phyloP scores from a whole-genome alignment of 1,139 yeast genomes.

The Yamadazyma dendronema region DNA sequence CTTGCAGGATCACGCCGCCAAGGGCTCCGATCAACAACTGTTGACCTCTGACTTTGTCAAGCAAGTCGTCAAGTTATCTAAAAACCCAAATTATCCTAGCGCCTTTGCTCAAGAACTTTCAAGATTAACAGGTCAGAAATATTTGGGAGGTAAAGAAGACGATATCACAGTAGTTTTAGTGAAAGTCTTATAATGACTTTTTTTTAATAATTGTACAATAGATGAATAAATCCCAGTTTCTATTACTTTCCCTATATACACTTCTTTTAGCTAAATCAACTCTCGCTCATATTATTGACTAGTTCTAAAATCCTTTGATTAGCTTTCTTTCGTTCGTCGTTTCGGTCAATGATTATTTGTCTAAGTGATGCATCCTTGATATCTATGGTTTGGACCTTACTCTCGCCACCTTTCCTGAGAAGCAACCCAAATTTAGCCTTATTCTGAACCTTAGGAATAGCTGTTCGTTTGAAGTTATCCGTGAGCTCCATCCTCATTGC shows the following conservation, averaged over 20 bases:
- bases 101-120: conserved; percentile 85
- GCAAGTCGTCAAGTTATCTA: conserved; percentile 67
- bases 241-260: not conserved
- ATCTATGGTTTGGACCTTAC: conserved; percentile 40
- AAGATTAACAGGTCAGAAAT: conserved; percentile 63
- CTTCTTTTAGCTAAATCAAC: conserved; percentile 10
- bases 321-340: conserved; percentile 33
- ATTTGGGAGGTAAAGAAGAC: conserved; percentile 92
- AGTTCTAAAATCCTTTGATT: conserved; percentile 42
- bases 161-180: conserved; percentile 84
- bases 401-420: conserved; percentile 49
- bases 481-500: not conserved
- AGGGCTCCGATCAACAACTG: conserved; percentile 20
- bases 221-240: not conserved
- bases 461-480: not conserved
- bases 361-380: conserved; percentile 49
- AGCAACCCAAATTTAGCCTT: conserved; percentile 52
- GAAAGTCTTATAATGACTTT: conserved; percentile 38
- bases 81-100: conserved; percentile 72
- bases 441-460: conserved; percentile 5
- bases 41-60: conserved; percentile 60
- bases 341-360: conserved; percentile 31
- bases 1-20: conserved; percentile 43
- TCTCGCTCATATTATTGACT: conserved; percentile 43
- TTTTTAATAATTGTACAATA: conserved; percentile 3